Conservation (phyloP, 2,329 filamentous ascomycete species). For the Alternaria triticimaculans region DNA sequence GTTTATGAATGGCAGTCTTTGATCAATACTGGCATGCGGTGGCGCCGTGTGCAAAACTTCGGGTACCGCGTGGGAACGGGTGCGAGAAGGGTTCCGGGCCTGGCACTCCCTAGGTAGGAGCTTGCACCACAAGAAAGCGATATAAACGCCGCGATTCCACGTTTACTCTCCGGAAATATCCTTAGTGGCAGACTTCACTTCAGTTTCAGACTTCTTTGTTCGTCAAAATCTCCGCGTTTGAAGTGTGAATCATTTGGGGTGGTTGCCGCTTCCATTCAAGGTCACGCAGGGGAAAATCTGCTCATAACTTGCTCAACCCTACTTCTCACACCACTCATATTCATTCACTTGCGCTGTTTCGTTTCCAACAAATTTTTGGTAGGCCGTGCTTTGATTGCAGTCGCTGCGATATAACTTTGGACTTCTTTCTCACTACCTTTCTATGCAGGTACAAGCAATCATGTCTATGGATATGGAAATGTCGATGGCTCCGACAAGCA, state of each 20-base stretch:
- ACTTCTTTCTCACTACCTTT: background rate
- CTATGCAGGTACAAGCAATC: slow-evolving; percentile 13
- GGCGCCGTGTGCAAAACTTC: slow-evolving; percentile 1
- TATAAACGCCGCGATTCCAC: background rate
- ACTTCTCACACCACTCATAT: background rate
- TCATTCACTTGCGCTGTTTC: background rate
- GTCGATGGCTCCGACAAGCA: background rate
- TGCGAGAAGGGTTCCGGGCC: background rate
- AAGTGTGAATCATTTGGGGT: background rate
- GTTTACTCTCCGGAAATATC: background rate
- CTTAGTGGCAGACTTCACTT: background rate
- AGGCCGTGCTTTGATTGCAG: background rate
- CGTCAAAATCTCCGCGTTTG: background rate
- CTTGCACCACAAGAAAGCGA: background rate
- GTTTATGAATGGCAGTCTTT: background rate
- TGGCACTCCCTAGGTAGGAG: background rate
- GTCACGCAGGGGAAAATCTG: slow-evolving; percentile 5
- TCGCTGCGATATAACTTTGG: background rate
- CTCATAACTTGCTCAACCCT: slow-evolving; percentile 19
- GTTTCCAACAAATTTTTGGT: background rate
- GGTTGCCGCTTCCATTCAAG: background rate
- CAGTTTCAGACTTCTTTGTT: background rate
- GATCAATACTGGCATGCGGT: background rate
- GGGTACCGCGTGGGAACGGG: background rate
- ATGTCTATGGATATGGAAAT: slow-evolving; percentile 9